Evolutionary conservation across 2,329 filamentous ascomycete genomes (phyloP), one percentile per base, ranked within the genome.

Genomic region (Ophiocordyceps camponoti-leonardi): DNA sequence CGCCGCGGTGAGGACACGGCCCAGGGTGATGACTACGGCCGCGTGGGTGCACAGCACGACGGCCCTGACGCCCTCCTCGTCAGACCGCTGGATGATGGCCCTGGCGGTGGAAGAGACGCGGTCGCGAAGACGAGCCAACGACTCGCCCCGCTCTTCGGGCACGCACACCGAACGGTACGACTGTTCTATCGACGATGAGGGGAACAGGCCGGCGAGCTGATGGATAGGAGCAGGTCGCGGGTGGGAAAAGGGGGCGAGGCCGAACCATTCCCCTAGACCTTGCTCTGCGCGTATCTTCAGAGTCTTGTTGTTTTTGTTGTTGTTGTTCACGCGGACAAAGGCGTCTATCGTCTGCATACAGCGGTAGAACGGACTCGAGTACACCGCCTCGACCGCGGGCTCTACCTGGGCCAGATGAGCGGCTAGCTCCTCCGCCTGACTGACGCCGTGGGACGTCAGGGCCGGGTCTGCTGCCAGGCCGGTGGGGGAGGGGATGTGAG

Each of bases 11-110:
- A 98, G 67, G 1, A 78, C 79, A 39, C 92, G 74, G 1, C 90
- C 90, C 52, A 92, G 75, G 10, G 84, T 82, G 58, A 98, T 95
- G 55, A 96, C 75, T 12, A 81, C 78, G 4, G 92, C 92, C 1
- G 92, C 92, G 66, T 98, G 92, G 1, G 85, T 83, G 63, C 86
- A 94, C 37, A 98, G 71, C 39, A 95, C 62, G 22, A 94, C 71
- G 0, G 84, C 73, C 54, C 75, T 77, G 37, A 74, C 68, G n/a
- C 78, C 75, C 43, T 83, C 71, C n/a, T 63, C 61, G 57, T 95
- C 87, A 48, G 85, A 79, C 45, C 77, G 72, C 26, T 73, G 69
- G 52, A 95, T 81, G 52, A 95, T 77, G 42, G 72, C 72, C 41
- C 75, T 67, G 40, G 94, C 64, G 2, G 81, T 76, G 42, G 75